Percentiles rank a stretch among this genome's conserved stretches.
Conservation (phyloP, 306 rosid species). For the Cucurbita argyrosperma region DNA sequence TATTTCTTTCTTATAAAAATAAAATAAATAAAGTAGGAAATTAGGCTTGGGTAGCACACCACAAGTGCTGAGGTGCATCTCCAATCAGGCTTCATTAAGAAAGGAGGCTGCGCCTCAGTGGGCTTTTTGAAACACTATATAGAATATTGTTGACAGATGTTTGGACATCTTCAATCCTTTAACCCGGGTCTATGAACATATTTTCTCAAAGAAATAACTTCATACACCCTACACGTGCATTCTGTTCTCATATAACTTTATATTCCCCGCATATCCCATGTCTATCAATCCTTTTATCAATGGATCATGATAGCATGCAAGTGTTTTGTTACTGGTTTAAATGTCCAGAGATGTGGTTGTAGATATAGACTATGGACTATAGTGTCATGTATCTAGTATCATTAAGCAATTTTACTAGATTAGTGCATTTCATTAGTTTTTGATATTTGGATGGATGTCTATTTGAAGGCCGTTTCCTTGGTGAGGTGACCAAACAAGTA, state of each 20-base stretch:
- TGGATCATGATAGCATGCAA: neutral
- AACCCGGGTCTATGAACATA: too few relatives aligned
- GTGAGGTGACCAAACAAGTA: conserved; percentile 86
- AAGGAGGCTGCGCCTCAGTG: too few relatives aligned
- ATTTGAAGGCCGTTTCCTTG: conserved; percentile 78
- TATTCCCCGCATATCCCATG: neutral
- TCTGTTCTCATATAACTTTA: neutral
- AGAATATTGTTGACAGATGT: too few relatives aligned
- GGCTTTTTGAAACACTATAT: too few relatives aligned
- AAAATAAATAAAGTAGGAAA: too few relatives aligned
- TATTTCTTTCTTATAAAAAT: neutral
- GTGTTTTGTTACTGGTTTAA: neutral
- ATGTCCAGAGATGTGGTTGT: neutral
- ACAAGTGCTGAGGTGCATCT: too few relatives aligned
- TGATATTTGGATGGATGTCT: neutral
- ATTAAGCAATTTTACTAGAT: neutral
- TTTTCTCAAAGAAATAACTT: neutral
- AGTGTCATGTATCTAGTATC: neutral
- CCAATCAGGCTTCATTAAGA: too few relatives aligned
- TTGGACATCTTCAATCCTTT: too few relatives aligned
- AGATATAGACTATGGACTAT: neutral
- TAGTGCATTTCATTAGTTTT: neutral
- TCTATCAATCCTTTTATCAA: neutral
- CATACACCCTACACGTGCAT: neutral
- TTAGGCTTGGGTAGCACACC: too few relatives aligned